Base-by-base conservation (phyloP, 73 alveolate species). In the Urostyla sp. region DNA sequence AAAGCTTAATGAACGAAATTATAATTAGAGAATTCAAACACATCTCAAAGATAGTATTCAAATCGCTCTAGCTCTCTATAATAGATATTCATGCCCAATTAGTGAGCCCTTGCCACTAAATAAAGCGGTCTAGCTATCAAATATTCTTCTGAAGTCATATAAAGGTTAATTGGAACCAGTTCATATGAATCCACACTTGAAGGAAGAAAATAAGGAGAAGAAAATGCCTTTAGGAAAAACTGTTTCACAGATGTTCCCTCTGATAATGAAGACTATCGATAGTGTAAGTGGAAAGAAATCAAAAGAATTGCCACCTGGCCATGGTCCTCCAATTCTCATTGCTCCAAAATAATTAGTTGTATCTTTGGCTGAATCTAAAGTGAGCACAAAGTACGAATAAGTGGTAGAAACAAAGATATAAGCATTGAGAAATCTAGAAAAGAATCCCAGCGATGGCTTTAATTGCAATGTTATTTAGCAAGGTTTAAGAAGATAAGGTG, bases 61-160 rank as follows among this genome's bases (percentile, higher is more conserved):
- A 15, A 26, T 87, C 8, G 91, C 86, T 13, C 72, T 38, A 10
- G 32, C 27, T 28, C 49, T 87, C 11, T 66, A 61, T 44, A 52
- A 27, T 8, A 67, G 87, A 69, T 90, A 88, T 27, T 40, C 87
- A 3, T 86, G 87, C 40, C 88, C 80, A 20, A 31, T 87, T 27
- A 50, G 56, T 24, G 85, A 87, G 53, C 88, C 90, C 3, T 20
- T 87, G 37, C 73, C 81, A 0, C 51, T 43, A 36, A 75, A 63
- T 2, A 67, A 63, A 36, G 95, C 95, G 0, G n/a, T 54, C 0
- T 83, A 67, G 58, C 56, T 89, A n/a, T 50, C 91, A 26, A 55
- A 35, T 28, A 45, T 85, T 0, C 67, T 89, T 11, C 34, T 84
- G 31, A 51, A 84, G 75, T 67, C 87, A 35, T 89, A 89, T 72